Evolutionary conservation across 306 rosid genomes (phyloP), one percentile per base, ranked within the genome.

Genomic region (Lathyrus aphaca): DNA sequence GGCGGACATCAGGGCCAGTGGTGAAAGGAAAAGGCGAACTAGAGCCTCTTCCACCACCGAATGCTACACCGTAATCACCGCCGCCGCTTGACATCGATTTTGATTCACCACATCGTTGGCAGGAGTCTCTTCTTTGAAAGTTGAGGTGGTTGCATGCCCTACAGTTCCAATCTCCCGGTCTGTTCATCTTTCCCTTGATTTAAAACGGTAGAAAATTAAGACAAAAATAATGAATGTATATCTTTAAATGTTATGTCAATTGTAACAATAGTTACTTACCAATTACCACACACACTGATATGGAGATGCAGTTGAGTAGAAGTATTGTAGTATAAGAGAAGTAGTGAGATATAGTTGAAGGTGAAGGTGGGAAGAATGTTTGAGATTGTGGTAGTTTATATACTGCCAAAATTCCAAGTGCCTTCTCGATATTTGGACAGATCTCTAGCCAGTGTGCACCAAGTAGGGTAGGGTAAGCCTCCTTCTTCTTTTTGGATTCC

Each of bases 131-230:
- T 71, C 97, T 84, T 44, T 89, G 96, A 10, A 91, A 91, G 79
- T 91, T 91, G 29, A 91, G 82, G 76, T 91, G 90, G 87, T 74
- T 82, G 91, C 97, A 91, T 63, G 97, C 46, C 82, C 88, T 87
- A 79, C 97, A 91, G 80, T 87, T 91, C 97, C 97, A 91, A 76
- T 91, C 97, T 77, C 97, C 97, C 53, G 97, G 97, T 48, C 97
- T 75, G 79, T 69, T 91, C 97, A 91, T 62, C 7, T 3, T 39
- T 58, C 10, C 38, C 38, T 32, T 32, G 5, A 32, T 25, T 25
- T 1, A 32, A 32, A 35, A 35, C 39, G 7, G 39, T 35, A 35
- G 39, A 35, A 7, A 35, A 35, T 35, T n/a, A n/a, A n/a, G n/a
- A 7, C 10, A 35, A 35, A 35, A 32, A 32, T 3, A 6, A 32